Percentiles rank a stretch among this genome's conserved stretches.
phyloP scores from a whole-genome alignment of 371 early-diverging fungal species.

The Mucor mucedo region DNA sequence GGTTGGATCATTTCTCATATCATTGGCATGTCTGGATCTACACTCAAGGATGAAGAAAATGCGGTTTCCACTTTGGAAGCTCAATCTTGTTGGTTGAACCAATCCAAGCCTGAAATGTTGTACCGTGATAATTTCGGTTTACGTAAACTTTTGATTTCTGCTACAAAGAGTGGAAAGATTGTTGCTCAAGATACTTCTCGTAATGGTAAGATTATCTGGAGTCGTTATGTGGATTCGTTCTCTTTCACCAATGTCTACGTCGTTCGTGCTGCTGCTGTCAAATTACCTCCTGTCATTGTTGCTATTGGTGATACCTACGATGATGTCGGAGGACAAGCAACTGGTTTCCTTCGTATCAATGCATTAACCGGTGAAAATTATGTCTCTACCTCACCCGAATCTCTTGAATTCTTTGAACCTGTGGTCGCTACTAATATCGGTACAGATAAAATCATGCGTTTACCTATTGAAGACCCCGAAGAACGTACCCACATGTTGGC shows the following conservation, averaged over 20 bases:
- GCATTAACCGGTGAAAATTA: constrained; percentile 76
- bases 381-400: constrained; percentile 36
- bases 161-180: constrained; percentile 77
- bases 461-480: constrained; percentile 73
- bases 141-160: constrained; percentile 83
- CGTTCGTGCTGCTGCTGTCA: constrained; percentile 69
- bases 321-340: constrained; percentile 47
- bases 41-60: constrained; percentile 21
- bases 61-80: constrained; percentile 24
- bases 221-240: constrained; percentile 47
- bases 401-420: constrained; percentile 55
- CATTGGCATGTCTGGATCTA: constrained; percentile 23
- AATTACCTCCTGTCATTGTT: constrained; percentile 79
- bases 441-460: constrained; percentile 57
- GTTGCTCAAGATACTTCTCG: constrained; percentile 80
- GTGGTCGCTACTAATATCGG: constrained; percentile 52
- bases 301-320: constrained; percentile 53
- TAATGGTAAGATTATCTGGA: constrained; percentile 81
- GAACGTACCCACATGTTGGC: constrained; percentile 68
- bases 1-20: constrained; percentile 36
- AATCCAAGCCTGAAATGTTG: constrained; percentile 29
- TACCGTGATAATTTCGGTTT: constrained; percentile 85
- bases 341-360: constrained; percentile 66
- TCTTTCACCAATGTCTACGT: constrained; percentile 60
- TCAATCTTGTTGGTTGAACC: constrained; percentile 39